Conservation (phyloP, 495 filamentous ascomycete genomes). For the Neurospora intermedia region DNA sequence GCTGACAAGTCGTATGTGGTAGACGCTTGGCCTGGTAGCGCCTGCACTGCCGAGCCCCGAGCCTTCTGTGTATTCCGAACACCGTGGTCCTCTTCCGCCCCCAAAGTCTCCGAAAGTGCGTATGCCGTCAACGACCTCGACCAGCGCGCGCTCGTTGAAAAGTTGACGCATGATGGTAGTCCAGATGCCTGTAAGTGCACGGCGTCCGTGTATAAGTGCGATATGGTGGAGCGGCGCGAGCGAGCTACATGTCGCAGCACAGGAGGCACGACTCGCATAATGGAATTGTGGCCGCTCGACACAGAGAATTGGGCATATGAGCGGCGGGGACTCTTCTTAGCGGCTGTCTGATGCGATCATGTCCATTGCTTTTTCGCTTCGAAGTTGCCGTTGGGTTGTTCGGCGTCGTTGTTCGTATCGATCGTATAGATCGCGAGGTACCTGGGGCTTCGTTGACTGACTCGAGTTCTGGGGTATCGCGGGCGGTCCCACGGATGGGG, state of each 20-base stretch:
- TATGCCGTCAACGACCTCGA: background rate
- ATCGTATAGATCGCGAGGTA: background rate
- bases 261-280: conserved; percentile 11
- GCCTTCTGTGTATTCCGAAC: background rate
- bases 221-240: background rate
- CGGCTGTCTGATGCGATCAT: background rate
- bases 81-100: background rate
- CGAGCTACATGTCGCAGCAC: conserved; percentile 3
- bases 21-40: background rate
- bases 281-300: background rate
- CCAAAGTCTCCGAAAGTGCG: background rate
- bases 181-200: background rate
- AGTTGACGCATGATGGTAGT: background rate
- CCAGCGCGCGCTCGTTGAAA: background rate
- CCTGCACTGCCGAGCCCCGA: background rate
- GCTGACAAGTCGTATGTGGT: conserved; percentile 10
- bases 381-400: background rate
- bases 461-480: background rate
- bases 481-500: background rate
- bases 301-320: conserved; percentile 3
- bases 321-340: background rate
- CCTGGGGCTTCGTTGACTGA: background rate
- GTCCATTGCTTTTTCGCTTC: background rate
- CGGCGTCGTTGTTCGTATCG: background rate
- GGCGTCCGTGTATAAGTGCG: background rate